A percentile compares a stretch with the other conserved stretches of the same genome.
These are phyloP conservation scores for Dactylellina cionopaga DNA, from an alignment of 2,329 filamentous ascomycete species.

Conservation along the genomic window DNA sequence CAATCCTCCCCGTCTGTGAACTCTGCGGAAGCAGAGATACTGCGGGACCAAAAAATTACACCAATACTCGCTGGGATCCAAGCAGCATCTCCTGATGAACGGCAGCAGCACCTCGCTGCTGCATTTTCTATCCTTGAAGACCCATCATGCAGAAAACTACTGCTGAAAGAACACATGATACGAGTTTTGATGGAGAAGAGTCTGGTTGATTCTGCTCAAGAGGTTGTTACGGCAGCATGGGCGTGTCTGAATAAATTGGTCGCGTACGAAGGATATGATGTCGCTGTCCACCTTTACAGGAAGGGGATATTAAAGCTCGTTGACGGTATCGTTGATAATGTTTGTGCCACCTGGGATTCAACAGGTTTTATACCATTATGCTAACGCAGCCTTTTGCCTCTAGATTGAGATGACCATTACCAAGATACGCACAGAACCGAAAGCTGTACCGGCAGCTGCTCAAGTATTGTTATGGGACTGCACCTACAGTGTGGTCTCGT, in stretches of 20 bases:
- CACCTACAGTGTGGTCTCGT: slow-evolving; percentile 62
- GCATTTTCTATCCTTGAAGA: slow-evolving; percentile 70
- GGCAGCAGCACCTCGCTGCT: slow-evolving; percentile 69
- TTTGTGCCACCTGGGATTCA: slow-evolving; percentile 57
- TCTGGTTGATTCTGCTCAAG: slow-evolving; percentile 71
- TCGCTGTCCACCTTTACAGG: slow-evolving; percentile 73
- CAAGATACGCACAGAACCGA: slow-evolving; percentile 61
- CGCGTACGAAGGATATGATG: slow-evolving; percentile 73
- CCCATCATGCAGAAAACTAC: slow-evolving; percentile 70
- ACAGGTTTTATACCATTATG: background rate
- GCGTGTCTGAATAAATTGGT: slow-evolving; percentile 71
- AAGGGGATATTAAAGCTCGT: slow-evolving; percentile 68
- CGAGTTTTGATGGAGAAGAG: slow-evolving; percentile 72
- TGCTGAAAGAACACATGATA: slow-evolving; percentile 74
- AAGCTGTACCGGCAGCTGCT: slow-evolving; percentile 67
- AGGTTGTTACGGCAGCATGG: slow-evolving; percentile 75
- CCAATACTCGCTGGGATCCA: slow-evolving; percentile 71
- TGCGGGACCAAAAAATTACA: slow-evolving; percentile 72
- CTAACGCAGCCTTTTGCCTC: background rate
- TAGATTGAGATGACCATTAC: slow-evolving; percentile 30
- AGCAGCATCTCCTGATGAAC: slow-evolving; percentile 69
- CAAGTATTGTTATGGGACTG: slow-evolving; percentile 66
- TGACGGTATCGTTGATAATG: slow-evolving; percentile 66
- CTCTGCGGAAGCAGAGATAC: slow-evolving; percentile 40
- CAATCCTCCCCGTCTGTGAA: slow-evolving; percentile 12